These are phyloP conservation scores for Polysphondylium violaceum DNA, from an alignment of 78 protist genomes.

Conservation along the genomic window DNA sequence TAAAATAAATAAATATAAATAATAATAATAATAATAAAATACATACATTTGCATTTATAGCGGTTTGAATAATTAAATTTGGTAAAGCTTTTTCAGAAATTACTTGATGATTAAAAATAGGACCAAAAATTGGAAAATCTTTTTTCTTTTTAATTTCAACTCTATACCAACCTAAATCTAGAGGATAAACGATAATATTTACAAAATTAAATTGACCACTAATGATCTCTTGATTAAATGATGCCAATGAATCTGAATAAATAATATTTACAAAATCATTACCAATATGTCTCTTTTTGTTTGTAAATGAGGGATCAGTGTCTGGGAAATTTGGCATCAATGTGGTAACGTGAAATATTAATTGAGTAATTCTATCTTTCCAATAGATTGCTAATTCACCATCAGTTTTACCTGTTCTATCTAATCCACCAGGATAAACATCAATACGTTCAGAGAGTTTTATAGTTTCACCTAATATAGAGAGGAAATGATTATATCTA, in stretches of 20 bases:
- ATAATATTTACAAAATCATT: constrained; percentile 86
- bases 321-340: constrained; percentile 76
- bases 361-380: constrained; percentile 65
- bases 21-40: background rate
- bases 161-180: constrained; percentile 62
- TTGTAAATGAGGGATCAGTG: constrained; percentile 58
- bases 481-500: constrained; percentile 65
- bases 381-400: constrained; percentile 80
- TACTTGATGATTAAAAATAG: constrained; percentile 59
- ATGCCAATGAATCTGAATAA: constrained; percentile 46
- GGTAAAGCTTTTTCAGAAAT: constrained; percentile 70
- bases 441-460: constrained; percentile 53
- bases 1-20: background rate
- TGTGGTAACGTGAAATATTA: constrained; percentile 80
- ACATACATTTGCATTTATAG: constrained; percentile 69
- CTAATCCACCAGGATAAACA: constrained; percentile 84
- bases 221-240: constrained; percentile 33
- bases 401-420: constrained; percentile 74
- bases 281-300: constrained; percentile 84
- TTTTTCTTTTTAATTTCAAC: constrained; percentile 79
- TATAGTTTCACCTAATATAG: constrained; percentile 42
- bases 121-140: constrained; percentile 79
- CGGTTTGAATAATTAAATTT: constrained; percentile 63
- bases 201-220: constrained; percentile 86
- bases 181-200: constrained; percentile 61